A percentile compares a stretch with the other conserved stretches of the same genome.
Evolutionary conservation across 345 rosid genomes (phyloP).

Genomic region (Cardamine occulta): DNA sequence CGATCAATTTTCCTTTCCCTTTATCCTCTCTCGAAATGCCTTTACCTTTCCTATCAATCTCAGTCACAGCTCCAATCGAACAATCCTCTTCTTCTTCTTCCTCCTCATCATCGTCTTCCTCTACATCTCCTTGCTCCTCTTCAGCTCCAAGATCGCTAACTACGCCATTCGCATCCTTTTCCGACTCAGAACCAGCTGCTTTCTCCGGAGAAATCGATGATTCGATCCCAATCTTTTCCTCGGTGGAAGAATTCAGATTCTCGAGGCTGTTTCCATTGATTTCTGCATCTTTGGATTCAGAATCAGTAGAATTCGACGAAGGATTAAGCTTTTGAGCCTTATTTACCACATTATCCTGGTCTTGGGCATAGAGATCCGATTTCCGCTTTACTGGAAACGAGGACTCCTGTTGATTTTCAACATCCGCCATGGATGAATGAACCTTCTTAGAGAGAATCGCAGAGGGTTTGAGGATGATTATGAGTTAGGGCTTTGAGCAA

Average conservation of each 20-base stretch:
- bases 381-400: conserved; percentile 68
- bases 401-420: conserved; percentile 49
- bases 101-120: conserved; percentile 22
- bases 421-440: conserved; percentile 58
- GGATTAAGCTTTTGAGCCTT: conserved; percentile 53
- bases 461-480: conserved; percentile 17
- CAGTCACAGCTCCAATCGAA: conserved; percentile 39
- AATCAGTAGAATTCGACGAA: conserved; percentile 25
- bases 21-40: conserved; percentile 51
- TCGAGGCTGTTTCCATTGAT: neutral
- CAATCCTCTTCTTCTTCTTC: conserved; percentile 30
- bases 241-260: conserved; percentile 19
- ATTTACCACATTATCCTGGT: conserved; percentile 36
- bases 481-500: conserved; percentile 23
- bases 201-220: conserved; percentile 31
- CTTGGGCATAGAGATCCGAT: conserved; percentile 48
- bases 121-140: conserved; percentile 25
- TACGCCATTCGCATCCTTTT: conserved; percentile 19
- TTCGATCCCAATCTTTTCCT: conserved; percentile 25
- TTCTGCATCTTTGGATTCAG: conserved; percentile 31
- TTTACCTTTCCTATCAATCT: conserved; percentile 60
- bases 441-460: conserved; percentile 3
- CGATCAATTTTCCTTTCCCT: conserved; percentile 52
- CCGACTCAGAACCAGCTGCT: neutral
- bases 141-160: conserved; percentile 30